Conservation (phyloP, 345 rosid genomes). For the Eucalyptus cloeziana region DNA sequence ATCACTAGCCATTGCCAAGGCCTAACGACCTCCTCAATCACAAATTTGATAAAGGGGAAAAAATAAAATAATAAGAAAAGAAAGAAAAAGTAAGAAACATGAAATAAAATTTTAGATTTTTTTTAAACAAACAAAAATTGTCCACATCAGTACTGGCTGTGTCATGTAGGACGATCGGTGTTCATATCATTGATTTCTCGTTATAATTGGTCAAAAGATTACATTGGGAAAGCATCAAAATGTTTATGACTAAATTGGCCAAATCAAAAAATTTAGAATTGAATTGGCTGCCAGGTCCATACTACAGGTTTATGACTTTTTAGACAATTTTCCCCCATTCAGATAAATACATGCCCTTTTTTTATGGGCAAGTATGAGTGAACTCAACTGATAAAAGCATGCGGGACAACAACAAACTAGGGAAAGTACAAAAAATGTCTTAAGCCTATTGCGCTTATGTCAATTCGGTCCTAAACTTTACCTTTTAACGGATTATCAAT, state of each 20-base stretch:
- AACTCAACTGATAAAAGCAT: neutral
- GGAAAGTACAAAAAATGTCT: neutral
- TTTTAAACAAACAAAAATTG: neutral
- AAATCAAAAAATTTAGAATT: neutral
- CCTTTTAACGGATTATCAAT: no score
- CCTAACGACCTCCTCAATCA: accelerated
- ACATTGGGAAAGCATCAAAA: neutral
- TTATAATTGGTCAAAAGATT: neutral
- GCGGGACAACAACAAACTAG: neutral
- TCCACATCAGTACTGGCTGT: accelerated
- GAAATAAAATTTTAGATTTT: neutral
- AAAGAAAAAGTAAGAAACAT: neutral
- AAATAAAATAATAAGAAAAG: neutral
- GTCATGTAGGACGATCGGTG: accelerated
- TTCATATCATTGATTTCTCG: neutral
- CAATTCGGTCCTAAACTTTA: no score
- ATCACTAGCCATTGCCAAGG: neutral
- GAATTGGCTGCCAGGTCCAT: neutral
- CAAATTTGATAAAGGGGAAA: neutral
- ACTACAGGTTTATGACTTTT: neutral
- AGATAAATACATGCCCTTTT: neutral
- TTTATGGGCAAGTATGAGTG: neutral
- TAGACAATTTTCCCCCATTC: neutral
- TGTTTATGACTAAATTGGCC: neutral
- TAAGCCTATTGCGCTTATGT: neutral